Conservation (phyloP, 495 filamentous ascomycete genomes). For the Aspergillus nanangensis region DNA sequence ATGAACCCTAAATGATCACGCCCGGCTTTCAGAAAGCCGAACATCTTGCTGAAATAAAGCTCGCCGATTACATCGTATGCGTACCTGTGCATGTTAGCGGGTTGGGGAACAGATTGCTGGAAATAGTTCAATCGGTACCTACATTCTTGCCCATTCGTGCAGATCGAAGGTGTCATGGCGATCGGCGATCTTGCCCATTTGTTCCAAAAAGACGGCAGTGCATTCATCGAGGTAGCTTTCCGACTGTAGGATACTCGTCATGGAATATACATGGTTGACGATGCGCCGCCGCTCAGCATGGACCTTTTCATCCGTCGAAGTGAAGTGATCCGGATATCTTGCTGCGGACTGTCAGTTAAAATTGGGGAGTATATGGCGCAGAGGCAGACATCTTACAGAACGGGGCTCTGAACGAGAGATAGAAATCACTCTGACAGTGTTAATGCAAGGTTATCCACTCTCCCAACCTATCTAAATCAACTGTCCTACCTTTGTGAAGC, state of each 20-base stretch:
- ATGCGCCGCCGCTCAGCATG: slow-evolving; percentile 26
- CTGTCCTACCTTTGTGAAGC: slow-evolving; percentile 15
- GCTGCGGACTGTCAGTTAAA: slow-evolving; percentile 1
- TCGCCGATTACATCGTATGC: slow-evolving; percentile 34
- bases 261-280: slow-evolving; percentile 25
- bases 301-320: slow-evolving; percentile 16
- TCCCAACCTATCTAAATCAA: background rate
- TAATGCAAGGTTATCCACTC: background rate
- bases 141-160: slow-evolving; percentile 14
- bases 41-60: slow-evolving; percentile 32
- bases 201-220: slow-evolving; percentile 17
- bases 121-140: background rate
- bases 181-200: slow-evolving; percentile 19
- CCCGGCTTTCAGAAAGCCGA: slow-evolving; percentile 26
- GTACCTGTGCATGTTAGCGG: slow-evolving; percentile 21
- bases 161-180: slow-evolving; percentile 17
- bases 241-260: slow-evolving; percentile 24
- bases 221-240: slow-evolving; percentile 25
- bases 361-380: background rate
- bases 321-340: slow-evolving; percentile 17
- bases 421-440: slow-evolving; percentile 11
- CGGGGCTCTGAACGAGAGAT: slow-evolving; percentile 11
- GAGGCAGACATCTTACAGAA: slow-evolving; percentile 6
- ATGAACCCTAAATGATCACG: slow-evolving; percentile 15
- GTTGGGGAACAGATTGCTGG: background rate